Conservation (phyloP, 148 eudicot species). For the Heliosperma pusillum region DNA sequence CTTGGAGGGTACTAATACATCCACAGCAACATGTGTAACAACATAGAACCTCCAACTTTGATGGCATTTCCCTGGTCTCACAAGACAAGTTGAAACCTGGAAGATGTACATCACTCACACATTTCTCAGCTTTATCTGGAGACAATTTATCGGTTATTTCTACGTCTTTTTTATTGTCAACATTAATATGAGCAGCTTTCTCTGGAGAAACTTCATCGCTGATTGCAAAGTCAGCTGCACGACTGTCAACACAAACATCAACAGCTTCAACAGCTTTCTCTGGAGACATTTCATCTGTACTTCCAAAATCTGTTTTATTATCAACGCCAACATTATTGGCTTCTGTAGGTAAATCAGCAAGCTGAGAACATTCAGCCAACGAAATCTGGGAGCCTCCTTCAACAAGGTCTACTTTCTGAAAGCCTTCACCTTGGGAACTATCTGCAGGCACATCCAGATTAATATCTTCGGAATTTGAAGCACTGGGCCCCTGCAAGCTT, state of each 20-base stretch:
- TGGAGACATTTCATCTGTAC: conserved; percentile 3
- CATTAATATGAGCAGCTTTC: conserved; percentile 16
- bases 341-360: conserved; percentile 26
- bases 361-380: conserved; percentile 12
- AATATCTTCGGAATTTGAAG: conserved; percentile 16
- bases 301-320: conserved; percentile 9
- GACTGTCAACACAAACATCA: conserved; percentile 13
- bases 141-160: conserved; percentile 1
- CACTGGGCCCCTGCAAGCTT: conserved; percentile 22
- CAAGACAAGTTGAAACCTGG: conserved; percentile 21
- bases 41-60: conserved; percentile 39
- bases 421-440: conserved; percentile 22
- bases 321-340: conserved; percentile 17
- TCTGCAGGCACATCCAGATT: conserved; percentile 28
- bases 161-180: conserved; percentile 11
- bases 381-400: conserved; percentile 29
- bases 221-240: conserved; percentile 1
- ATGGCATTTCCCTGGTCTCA: conserved; percentile 13
- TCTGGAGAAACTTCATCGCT: conserved; percentile 1
- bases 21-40: conserved; percentile 60
- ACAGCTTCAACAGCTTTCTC: conserved; percentile 15
- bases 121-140: conserved; percentile 15
- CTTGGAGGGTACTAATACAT: conserved; percentile 51
- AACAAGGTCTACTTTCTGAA: conserved; percentile 27
- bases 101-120: conserved; percentile 11